Evolutionary conservation across 2,329 filamentous ascomycete species (phyloP).

Genomic region (Alternaria angustiovoidea): DNA sequence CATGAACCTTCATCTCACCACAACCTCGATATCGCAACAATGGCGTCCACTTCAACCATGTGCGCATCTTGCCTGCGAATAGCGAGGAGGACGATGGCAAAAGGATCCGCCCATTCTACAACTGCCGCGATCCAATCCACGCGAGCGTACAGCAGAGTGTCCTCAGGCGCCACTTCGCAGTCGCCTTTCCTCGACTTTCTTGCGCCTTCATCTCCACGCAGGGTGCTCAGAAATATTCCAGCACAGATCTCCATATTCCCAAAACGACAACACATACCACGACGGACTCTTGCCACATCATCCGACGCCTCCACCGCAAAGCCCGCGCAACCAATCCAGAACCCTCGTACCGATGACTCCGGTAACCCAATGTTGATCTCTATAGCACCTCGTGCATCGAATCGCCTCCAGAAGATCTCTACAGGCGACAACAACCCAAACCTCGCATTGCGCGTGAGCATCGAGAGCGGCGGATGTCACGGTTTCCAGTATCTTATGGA

Average conservation of each 20-base stretch:
- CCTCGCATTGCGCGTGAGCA: constrained; percentile 87
- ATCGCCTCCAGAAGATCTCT: constrained; percentile 73
- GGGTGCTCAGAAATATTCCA: background rate
- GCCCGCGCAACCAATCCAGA: constrained; percentile 58
- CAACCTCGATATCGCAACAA: constrained; percentile 14
- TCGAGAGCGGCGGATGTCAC: constrained; percentile 94
- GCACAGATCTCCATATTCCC: background rate
- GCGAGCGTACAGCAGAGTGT: constrained; percentile 32
- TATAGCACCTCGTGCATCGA: constrained; percentile 78
- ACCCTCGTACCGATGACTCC: constrained; percentile 81
- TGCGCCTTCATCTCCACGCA: constrained; percentile 26
- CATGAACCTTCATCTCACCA: constrained; percentile 6
- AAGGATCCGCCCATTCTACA: constrained; percentile 3
- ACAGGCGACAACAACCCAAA: constrained; percentile 69
- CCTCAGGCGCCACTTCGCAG: constrained; percentile 30
- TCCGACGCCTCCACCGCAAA: constrained; percentile 32
- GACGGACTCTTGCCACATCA: constrained; percentile 46
- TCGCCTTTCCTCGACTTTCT: constrained; percentile 46
- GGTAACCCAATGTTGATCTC: constrained; percentile 84
- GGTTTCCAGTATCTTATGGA: constrained; percentile 98
- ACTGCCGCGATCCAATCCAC: constrained; percentile 10
- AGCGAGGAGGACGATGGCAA: constrained; percentile 16
- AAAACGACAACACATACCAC: constrained; percentile 43
- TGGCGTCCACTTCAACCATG: constrained; percentile 40
- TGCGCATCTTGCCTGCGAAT: constrained; percentile 44